Evolutionary conservation across 768 basidiomycete genomes (phyloP), one percentile per base, ranked within the genome.

Genomic region (Boletus pseudo-olivaceus): DNA sequence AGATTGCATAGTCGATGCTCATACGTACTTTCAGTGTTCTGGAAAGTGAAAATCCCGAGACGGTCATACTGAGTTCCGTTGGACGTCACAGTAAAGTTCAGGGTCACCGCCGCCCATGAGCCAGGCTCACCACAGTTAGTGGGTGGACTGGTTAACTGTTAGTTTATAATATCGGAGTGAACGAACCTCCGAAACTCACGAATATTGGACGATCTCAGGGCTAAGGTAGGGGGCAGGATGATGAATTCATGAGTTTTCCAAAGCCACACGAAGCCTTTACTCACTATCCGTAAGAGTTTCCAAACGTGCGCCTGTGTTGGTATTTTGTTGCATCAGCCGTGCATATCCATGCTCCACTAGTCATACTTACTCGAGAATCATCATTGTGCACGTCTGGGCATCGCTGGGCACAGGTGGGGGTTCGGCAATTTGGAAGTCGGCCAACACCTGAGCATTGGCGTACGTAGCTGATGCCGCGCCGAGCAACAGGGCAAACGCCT

Each of bases 21-120:
- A 3, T 32, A 64, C 82, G 56, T 61, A 87, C 85, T 88, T 67
- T 90, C 89, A 7, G 87, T 86, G 62, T 88, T 84, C 32, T 88
- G 82, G 64, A 90, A 85, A 6, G 85, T 87, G 60, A 92, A 87
- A 15, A 83, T 79, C 2, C 80, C 86, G 7, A 89, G 74, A 14
- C 88, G 80, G 63, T 88, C 87, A 54, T 80, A 89, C 64, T 89
- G 87, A 7, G 85, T 87, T 42, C 89, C 89, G 50, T 88, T 90
- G 51, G 82, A 84, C 3, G 87, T 85, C 19, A 85, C 86, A 0
- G 89, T 90, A 60, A 89, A 83, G 65, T 90, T 90, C 34, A 90
- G 73, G 9, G 82, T 86, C 32, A 91, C 76, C 0, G 81, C 88
- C 7, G 85, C 80, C 89, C 89, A 91, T 5, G 84, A 81, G 2